phyloP scores from a whole-genome alignment of 495 filamentous ascomycete species.

The Lasiosphaeriaceae sp. region DNA sequence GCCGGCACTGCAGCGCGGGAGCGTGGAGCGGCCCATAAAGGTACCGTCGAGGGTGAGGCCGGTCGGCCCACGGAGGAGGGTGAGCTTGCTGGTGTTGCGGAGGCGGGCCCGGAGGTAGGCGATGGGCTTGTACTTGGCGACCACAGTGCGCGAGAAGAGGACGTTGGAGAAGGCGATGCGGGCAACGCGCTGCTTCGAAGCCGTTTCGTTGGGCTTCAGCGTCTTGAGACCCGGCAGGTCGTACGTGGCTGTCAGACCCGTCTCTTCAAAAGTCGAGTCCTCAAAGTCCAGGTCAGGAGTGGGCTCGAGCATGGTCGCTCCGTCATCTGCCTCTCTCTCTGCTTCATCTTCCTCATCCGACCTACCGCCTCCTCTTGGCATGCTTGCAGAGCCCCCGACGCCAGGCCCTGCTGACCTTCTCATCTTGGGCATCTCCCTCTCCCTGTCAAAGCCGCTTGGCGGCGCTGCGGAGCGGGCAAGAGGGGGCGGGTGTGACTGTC shows the following conservation, averaged over 20 bases:
- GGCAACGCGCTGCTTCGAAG: slow-evolving; percentile 46
- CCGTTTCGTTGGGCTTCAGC: slow-evolving; percentile 36
- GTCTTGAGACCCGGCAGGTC: slow-evolving; percentile 53
- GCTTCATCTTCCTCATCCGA: not conserved
- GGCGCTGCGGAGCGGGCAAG: too few relatives aligned
- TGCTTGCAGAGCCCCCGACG: too few relatives aligned
- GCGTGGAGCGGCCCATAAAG: slow-evolving; percentile 58
- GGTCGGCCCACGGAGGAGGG: slow-evolving; percentile 55
- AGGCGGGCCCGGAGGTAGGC: slow-evolving; percentile 65
- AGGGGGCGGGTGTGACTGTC: too few relatives aligned
- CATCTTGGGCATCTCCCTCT: not conserved
- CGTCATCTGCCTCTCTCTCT: slow-evolving; percentile 17
- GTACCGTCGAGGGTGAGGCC: slow-evolving; percentile 66
- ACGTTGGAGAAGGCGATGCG: slow-evolving; percentile 39
- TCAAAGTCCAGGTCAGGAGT: slow-evolving; percentile 35
- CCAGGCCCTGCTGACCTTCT: not conserved
- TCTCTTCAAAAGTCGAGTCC: slow-evolving; percentile 42
- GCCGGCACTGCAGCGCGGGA: slow-evolving; percentile 58
- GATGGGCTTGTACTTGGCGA: slow-evolving; percentile 62
- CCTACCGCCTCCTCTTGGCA: not conserved
- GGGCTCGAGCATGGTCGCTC: slow-evolving; percentile 23
- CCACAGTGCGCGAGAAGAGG: slow-evolving; percentile 50
- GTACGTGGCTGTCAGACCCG: slow-evolving; percentile 61
- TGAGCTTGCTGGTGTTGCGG: slow-evolving; percentile 54
- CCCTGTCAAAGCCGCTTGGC: too few relatives aligned